Conservation (phyloP, 768 basidiomycete genomes). For the Termitomyces sp. region DNA sequence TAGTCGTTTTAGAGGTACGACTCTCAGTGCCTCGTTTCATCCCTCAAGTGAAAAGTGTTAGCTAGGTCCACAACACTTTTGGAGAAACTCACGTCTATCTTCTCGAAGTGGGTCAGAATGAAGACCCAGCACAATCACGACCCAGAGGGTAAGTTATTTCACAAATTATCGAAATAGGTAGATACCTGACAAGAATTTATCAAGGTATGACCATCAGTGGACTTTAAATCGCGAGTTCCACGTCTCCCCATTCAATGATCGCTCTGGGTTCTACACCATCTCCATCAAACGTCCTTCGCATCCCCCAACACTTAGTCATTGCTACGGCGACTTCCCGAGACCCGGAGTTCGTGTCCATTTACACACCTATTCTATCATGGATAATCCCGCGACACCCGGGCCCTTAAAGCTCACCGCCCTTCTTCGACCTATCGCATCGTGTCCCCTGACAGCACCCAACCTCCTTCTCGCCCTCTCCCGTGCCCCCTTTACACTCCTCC, state of each 20-base stretch:
- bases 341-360: neutral
- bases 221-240: conserved; percentile 64
- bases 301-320: conserved; percentile 19
- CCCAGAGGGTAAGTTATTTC: conserved; percentile 2
- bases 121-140: conserved; percentile 27
- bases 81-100: conserved; percentile 62
- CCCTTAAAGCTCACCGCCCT: conserved; percentile 2
- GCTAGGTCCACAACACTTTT: conserved; percentile 73
- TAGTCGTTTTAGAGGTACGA: neutral
- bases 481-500: conserved; percentile 28
- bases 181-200: neutral
- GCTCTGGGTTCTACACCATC: conserved; percentile 58
- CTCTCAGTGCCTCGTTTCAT: neutral
- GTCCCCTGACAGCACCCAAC: conserved; percentile 11
- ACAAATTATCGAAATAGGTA: neutral
- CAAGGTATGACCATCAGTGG: conserved; percentile 58
- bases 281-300: conserved; percentile 43
- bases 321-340: neutral
- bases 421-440: neutral
- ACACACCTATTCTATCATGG: neutral
- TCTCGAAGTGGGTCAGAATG: conserved; percentile 37
- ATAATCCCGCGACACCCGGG: neutral
- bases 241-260: conserved; percentile 74
- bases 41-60: neutral
- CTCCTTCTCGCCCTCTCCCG: neutral